Conservation (phyloP, 208 protist genomes). For the Acanthamoeba castellanii region DNA sequence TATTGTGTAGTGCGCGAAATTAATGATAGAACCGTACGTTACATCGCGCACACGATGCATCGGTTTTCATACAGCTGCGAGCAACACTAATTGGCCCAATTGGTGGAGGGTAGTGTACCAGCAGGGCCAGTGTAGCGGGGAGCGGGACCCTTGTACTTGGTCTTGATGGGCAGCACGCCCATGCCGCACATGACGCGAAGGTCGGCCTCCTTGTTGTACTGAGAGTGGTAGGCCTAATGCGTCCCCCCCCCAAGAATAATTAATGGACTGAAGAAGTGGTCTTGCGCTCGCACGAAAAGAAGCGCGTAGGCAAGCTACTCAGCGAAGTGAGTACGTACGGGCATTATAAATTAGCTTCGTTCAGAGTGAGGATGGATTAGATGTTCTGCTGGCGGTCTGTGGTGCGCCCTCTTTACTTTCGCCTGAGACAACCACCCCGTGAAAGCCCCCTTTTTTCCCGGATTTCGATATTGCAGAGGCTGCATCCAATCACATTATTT, state of each 20-base stretch:
- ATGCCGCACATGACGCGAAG: conserved; percentile 80
- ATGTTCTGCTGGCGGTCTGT: not conserved
- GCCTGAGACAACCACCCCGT: not conserved
- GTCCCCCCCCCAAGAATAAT: not conserved
- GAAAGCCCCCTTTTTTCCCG: not conserved
- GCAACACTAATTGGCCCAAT: not conserved
- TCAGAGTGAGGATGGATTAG: not conserved
- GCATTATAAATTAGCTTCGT: not conserved
- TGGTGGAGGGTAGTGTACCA: not conserved
- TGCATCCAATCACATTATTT: not conserved
- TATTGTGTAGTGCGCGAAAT: not conserved
- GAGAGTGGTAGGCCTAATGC: conserved; percentile 86
- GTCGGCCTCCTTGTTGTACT: conserved; percentile 77
- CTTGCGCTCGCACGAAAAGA: not conserved
- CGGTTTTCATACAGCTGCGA: too few species aligned
- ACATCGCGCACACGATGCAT: too few species aligned
- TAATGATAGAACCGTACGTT: too few species aligned
- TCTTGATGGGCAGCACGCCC: conserved; percentile 86
- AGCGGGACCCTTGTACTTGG: conserved; percentile 86
- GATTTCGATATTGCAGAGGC: not conserved
- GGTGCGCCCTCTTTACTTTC: not conserved
- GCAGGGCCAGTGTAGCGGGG: conserved; percentile 75
- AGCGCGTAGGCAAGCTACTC: not conserved
- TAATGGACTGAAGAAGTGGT: not conserved
- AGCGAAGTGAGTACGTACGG: not conserved